These are phyloP conservation scores for Aspergillus quadricinctus DNA, from an alignment of 2,329 filamentous ascomycete species.

Conservation along the genomic window DNA sequence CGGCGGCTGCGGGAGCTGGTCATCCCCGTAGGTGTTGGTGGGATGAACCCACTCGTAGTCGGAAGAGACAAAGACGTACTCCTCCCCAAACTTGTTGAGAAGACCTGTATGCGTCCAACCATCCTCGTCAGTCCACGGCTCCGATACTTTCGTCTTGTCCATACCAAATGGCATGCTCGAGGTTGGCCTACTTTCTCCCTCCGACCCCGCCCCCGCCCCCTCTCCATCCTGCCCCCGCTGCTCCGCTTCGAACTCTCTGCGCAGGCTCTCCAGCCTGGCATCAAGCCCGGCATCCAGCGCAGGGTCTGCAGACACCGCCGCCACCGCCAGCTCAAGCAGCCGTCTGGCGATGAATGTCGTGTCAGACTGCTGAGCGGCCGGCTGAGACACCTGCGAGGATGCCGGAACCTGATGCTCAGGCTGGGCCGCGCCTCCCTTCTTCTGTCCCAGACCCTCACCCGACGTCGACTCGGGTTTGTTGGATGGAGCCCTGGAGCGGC, in stretches of 20 bases:
- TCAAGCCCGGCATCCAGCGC: conserved; percentile 8
- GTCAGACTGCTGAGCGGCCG: conserved; percentile 2
- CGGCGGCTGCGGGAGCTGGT: conserved; percentile 22
- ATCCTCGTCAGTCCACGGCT: conserved; percentile 24
- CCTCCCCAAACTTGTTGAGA: conserved; percentile 26
- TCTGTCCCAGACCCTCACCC: not conserved
- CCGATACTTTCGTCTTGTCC: conserved; percentile 14
- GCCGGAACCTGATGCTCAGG: not conserved
- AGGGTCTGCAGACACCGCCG: conserved; percentile 13
- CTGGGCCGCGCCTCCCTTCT: not conserved
- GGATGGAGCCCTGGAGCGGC: conserved; percentile 12
- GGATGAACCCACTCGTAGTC: conserved; percentile 23
- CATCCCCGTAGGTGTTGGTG: conserved; percentile 24
- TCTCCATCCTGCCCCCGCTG: not conserved
- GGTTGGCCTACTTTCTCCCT: conserved; percentile 12
- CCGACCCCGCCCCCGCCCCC: conserved; percentile 1
- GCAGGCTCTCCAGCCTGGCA: conserved; percentile 12
- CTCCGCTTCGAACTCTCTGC: conserved; percentile 7
- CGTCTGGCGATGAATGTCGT: conserved; percentile 6
- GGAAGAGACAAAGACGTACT: conserved; percentile 20
- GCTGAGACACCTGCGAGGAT: not conserved
- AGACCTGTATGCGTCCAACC: conserved; percentile 29
- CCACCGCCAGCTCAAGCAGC: conserved; percentile 13
- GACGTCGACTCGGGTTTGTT: conserved; percentile 4
- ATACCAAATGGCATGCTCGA: conserved; percentile 10